phyloP scores from a whole-genome alignment of 2,329 filamentous ascomycete genomes.

The Basipetospora sp. region DNA sequence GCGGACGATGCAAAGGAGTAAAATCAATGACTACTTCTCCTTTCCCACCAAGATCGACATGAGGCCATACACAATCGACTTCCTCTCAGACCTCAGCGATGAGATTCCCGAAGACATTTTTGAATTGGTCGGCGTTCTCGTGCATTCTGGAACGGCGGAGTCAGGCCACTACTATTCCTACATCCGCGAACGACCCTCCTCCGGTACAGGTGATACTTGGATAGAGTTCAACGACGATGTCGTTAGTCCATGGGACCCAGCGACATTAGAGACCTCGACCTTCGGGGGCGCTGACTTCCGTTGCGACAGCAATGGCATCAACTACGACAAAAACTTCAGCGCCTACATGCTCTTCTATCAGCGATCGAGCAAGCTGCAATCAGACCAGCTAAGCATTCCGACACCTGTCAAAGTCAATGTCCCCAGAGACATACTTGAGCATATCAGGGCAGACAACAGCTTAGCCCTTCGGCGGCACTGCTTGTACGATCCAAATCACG shows the following conservation, averaged over 20 bases:
- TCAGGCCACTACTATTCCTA: slow-evolving; percentile 97
- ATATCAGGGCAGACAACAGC: slow-evolving; percentile 60
- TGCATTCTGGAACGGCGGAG: slow-evolving; percentile 84
- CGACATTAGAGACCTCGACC: slow-evolving; percentile 57
- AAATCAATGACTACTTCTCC: slow-evolving; percentile 89
- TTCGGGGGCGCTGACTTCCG: slow-evolving; percentile 59
- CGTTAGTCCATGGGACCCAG: slow-evolving; percentile 61
- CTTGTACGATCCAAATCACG: slow-evolving; percentile 59
- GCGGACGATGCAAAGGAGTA: slow-evolving; percentile 62
- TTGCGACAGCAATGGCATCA: slow-evolving; percentile 28
- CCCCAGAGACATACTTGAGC: slow-evolving; percentile 31
- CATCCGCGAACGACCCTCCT: slow-evolving; percentile 60
- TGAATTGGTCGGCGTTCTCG: slow-evolving; percentile 84
- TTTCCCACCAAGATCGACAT: slow-evolving; percentile 78
- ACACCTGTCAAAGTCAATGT: slow-evolving; percentile 29
- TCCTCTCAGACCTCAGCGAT: slow-evolving; percentile 50
- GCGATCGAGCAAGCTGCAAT: slow-evolving; percentile 50
- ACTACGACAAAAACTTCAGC: slow-evolving; percentile 60
- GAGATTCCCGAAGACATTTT: slow-evolving; percentile 58
- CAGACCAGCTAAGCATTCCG: slow-evolving; percentile 22
- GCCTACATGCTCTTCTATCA: slow-evolving; percentile 99
- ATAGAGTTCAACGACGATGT: slow-evolving; percentile 89
- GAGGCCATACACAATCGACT: slow-evolving; percentile 75
- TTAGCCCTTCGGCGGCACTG: slow-evolving; percentile 61
- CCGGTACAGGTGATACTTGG: slow-evolving; percentile 44